Conservation (phyloP, 805 yeast genomes). For the Kodamaea lidongshanica region DNA sequence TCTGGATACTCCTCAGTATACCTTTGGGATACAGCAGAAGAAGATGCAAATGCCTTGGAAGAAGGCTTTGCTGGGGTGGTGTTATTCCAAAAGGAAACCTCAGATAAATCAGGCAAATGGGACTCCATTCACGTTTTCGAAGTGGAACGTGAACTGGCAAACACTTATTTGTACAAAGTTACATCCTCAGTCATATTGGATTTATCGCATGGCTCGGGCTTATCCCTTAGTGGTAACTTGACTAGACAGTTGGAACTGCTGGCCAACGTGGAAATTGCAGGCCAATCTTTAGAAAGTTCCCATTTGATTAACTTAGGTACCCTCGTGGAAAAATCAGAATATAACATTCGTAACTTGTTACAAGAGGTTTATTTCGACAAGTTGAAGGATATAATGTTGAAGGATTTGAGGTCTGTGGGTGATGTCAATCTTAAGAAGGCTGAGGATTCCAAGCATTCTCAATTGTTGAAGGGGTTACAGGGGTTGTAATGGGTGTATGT, state of each 20-base stretch:
- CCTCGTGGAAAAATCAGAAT: slow-evolving; percentile 81
- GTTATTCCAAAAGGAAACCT: slow-evolving; percentile 66
- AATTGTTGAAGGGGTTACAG: slow-evolving; percentile 35
- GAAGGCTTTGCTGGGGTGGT: slow-evolving; percentile 87
- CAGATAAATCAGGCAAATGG: slow-evolving; percentile 60
- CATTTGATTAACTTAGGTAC: slow-evolving; percentile 85
- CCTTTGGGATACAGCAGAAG: slow-evolving; percentile 80
- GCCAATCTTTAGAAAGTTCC: slow-evolving; percentile 46
- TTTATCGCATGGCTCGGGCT: slow-evolving; percentile 31
- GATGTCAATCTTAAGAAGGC: slow-evolving; percentile 25
- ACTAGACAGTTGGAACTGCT: slow-evolving; percentile 67
- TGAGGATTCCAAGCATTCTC: slow-evolving; percentile 29
- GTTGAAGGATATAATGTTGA: slow-evolving; percentile 72
- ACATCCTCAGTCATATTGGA: slow-evolving; percentile 87
- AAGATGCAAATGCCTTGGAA: slow-evolving; percentile 30
- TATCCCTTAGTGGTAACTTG: slow-evolving; percentile 70
- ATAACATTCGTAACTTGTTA: slow-evolving; percentile 75
- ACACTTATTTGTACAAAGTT: slow-evolving; percentile 52
- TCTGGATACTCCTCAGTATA: slow-evolving; percentile 79
- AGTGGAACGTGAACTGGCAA: slow-evolving; percentile 39
- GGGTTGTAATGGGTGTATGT: slow-evolving; percentile 9
- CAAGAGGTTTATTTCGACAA: slow-evolving; percentile 95
- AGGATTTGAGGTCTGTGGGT: slow-evolving; percentile 37
- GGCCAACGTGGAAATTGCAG: slow-evolving; percentile 22
- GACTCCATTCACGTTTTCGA: slow-evolving; percentile 93